These are phyloP conservation scores for Chrysanthemum lavandulifolium DNA, from an alignment of 129 eudicot genomes.

Conservation along the genomic window DNA sequence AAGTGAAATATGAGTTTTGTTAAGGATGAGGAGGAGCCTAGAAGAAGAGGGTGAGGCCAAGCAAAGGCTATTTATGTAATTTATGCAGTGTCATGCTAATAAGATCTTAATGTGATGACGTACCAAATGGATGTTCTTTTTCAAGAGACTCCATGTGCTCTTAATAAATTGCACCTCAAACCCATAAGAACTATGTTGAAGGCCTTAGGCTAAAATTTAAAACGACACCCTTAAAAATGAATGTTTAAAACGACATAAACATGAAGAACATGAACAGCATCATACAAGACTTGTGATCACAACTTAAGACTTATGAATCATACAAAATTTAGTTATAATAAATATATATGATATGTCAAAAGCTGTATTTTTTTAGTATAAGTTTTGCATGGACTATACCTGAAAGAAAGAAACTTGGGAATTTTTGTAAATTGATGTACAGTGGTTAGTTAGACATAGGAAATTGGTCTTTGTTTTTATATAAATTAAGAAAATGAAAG, in stretches of 20 bases:
- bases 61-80: constrained; percentile 20
- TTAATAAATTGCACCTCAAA: neutral
- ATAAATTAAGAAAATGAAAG: neutral
- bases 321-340: neutral
- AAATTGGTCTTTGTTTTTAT: neutral
- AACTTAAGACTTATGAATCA: neutral
- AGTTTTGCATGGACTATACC: neutral
- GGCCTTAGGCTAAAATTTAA: no score
- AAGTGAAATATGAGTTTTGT: constrained; percentile 10
- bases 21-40: constrained; percentile 23
- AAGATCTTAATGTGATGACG: constrained; percentile 23
- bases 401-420: constrained; percentile 1
- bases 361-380: neutral
- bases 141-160: constrained; percentile 9
- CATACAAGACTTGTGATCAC: neutral
- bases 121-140: neutral
- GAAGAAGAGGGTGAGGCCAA: constrained; percentile 14
- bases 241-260: neutral
- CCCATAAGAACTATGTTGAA: neutral
- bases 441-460: constrained; percentile 18
- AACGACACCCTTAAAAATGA: no score
- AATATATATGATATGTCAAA: neutral
- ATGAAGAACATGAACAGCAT: neutral
- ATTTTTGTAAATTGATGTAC: neutral
- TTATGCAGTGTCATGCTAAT: constrained; percentile 4